Percentiles rank a stretch among this genome's conserved stretches.
Evolutionary conservation across 306 rosid genomes (phyloP).

Genomic region (Lathyrus tuberosus): DNA sequence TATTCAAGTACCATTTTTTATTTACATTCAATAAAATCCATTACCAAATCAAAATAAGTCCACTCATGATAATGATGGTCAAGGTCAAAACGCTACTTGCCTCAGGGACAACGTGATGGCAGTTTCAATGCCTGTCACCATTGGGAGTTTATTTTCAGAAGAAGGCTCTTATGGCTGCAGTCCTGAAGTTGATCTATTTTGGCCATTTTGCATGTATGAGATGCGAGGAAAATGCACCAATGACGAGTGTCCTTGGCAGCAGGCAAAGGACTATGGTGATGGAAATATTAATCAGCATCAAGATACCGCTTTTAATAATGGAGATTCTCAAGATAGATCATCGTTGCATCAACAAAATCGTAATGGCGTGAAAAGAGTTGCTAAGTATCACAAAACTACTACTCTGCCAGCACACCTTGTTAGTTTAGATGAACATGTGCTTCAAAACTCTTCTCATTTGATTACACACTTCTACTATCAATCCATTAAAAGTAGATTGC

Average conservation of each 20-base stretch:
- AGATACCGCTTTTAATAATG: slow-evolving; percentile 46
- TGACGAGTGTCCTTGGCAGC: slow-evolving; percentile 98
- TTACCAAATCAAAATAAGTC: slow-evolving; percentile 38
- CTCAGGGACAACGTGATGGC: slow-evolving; percentile 41
- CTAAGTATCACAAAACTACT: slow-evolving; percentile 47
- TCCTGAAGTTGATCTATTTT: slow-evolving; percentile 71
- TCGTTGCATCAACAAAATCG: slow-evolving; percentile 37
- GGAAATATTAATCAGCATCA: slow-evolving; percentile 43
- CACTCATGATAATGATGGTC: slow-evolving; percentile 40
- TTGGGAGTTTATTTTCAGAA: slow-evolving; percentile 46
- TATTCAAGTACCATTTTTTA: no score
- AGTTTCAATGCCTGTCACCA: slow-evolving; percentile 44
- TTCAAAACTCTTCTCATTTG: no score
- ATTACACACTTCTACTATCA: no score
- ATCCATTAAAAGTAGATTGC: no score
- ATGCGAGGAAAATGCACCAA: slow-evolving; percentile 99
- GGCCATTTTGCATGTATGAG: slow-evolving; percentile 96
- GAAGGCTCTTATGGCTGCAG: slow-evolving; percentile 69
- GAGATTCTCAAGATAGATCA: slow-evolving; percentile 57
- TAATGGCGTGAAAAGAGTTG: slow-evolving; percentile 50
- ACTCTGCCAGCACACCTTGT: slow-evolving; percentile 71
- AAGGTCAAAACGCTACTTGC: slow-evolving; percentile 41
- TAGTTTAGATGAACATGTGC: slow-evolving; percentile 73
- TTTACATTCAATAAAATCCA: no score
- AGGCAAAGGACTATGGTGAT: slow-evolving; percentile 62